Percentiles rank a stretch among this genome's conserved stretches.
phyloP scores from a whole-genome alignment of 371 early-diverging fungal species.

The Batkoa obscura region DNA sequence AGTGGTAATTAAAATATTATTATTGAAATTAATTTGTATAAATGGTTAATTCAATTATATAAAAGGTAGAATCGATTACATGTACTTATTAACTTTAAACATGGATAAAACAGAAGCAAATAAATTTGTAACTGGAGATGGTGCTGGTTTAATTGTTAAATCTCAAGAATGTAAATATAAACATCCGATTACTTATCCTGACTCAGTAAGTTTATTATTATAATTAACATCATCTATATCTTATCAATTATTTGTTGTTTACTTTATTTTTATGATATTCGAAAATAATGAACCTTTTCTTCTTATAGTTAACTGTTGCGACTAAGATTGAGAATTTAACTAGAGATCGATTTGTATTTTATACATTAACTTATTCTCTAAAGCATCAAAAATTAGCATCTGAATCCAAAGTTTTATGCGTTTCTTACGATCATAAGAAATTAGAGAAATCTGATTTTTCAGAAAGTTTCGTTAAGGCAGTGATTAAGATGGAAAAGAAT shows the following conservation, averaged over 20 bases:
- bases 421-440: constrained; percentile 3
- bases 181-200: constrained; percentile 5
- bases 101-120: not conserved
- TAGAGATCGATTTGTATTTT: constrained; percentile 4
- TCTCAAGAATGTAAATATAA: constrained; percentile 1
- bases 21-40: not conserved
- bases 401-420: constrained; percentile 3
- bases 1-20: not conserved
- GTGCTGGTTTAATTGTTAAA: constrained; percentile 5
- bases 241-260: too few species aligned
- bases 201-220: not conserved
- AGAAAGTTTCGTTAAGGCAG: not conserved
- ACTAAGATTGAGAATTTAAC: constrained; percentile 3
- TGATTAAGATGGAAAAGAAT: not conserved
- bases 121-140: not conserved
- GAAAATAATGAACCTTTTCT: too few species aligned
- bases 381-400: not conserved
- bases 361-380: constrained; percentile 2
- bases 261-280: too few species aligned
- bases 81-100: not conserved
- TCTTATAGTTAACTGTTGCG: constrained; percentile 6
- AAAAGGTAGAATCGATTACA: constrained; percentile 4
- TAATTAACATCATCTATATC: too few species aligned
- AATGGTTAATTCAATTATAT: not conserved
- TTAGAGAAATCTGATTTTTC: not conserved